These are phyloP conservation scores for Closterium sp. DNA, from an alignment of 139 green algal genomes.

Conservation along the genomic window DNA sequence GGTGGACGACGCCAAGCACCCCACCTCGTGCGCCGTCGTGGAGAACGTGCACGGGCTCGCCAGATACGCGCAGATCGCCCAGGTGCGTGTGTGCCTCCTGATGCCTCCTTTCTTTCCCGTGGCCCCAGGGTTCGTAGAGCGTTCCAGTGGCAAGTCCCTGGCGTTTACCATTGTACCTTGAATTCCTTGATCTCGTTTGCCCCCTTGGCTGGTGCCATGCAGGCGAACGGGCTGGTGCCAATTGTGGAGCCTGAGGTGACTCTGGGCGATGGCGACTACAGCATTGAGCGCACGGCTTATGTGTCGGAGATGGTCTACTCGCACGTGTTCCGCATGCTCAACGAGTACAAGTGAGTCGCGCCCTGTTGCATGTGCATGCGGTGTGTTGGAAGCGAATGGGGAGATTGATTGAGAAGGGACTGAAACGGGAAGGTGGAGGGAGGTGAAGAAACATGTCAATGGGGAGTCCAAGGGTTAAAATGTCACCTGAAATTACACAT, in stretches of 20 bases:
- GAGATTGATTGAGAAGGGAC: no score
- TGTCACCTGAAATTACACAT: neutral
- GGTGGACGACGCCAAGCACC: conserved; percentile 61
- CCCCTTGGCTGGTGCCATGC: neutral
- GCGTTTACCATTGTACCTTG: no score
- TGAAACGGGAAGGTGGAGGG: neutral
- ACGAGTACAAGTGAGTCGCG: conserved; percentile 72
- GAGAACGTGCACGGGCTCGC: conserved; percentile 84
- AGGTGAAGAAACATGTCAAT: neutral
- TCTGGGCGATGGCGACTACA: conserved; percentile 84
- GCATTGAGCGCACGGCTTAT: conserved; percentile 45
- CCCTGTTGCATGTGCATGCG: neutral
- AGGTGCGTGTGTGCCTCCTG: conserved; percentile 47
- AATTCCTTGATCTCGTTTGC: neutral
- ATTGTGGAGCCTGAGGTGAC: conserved; percentile 95
- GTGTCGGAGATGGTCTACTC: conserved; percentile 66
- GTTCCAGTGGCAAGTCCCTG: no score
- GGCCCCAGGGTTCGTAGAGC: no score
- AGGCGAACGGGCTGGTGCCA: conserved; percentile 75
- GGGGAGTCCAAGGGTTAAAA: neutral
- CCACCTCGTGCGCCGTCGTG: conserved; percentile 67
- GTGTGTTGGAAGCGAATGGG: no score
- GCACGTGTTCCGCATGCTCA: conserved; percentile 79
- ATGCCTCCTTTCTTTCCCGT: no score
- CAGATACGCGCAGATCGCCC: conserved; percentile 84